These are phyloP conservation scores for Rheum nobile DNA, from an alignment of 148 eudicot genomes.

Conservation along the genomic window DNA sequence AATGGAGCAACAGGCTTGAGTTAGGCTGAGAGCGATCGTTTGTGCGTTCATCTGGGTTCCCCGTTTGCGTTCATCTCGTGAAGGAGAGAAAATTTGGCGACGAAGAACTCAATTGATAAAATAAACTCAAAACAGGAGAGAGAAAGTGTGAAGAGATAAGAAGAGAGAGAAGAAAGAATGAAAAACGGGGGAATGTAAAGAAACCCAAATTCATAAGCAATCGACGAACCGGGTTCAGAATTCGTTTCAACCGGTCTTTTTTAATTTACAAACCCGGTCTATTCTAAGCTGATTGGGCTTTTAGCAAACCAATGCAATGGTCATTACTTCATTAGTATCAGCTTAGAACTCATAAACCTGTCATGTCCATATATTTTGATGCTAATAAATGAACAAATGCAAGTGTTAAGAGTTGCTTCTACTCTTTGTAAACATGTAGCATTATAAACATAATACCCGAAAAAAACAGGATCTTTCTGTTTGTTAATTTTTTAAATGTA, in stretches of 20 bases:
- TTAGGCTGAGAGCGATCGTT: conserved; percentile 5
- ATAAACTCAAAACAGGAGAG: conserved; percentile 2
- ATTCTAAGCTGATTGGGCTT: too few species aligned
- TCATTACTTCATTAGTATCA: too few species aligned
- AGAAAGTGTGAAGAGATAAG: conserved; percentile 9
- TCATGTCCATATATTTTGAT: too few species aligned
- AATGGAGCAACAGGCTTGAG: conserved; percentile 6
- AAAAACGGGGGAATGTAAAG: conserved; percentile 4
- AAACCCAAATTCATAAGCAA: conserved; percentile 9
- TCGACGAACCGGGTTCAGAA: not conserved
- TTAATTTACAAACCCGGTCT: not conserved
- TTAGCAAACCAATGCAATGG: too few species aligned
- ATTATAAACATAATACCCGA: too few species aligned
- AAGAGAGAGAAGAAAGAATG: not conserved
- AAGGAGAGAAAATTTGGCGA: conserved; percentile 7
- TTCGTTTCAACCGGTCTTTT: not conserved
- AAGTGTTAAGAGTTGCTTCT: too few species aligned
- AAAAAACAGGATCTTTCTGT: too few species aligned
- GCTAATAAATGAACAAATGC: too few species aligned
- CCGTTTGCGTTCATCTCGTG: conserved; percentile 3
- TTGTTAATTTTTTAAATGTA: too few species aligned
- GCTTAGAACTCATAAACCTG: too few species aligned
- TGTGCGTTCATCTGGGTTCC: not conserved
- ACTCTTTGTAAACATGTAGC: too few species aligned
- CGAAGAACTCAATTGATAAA: conserved; percentile 4